These are phyloP conservation scores for Cyamopsis tetragonoloba DNA, from an alignment of 306 rosid species.

Conservation along the genomic window DNA sequence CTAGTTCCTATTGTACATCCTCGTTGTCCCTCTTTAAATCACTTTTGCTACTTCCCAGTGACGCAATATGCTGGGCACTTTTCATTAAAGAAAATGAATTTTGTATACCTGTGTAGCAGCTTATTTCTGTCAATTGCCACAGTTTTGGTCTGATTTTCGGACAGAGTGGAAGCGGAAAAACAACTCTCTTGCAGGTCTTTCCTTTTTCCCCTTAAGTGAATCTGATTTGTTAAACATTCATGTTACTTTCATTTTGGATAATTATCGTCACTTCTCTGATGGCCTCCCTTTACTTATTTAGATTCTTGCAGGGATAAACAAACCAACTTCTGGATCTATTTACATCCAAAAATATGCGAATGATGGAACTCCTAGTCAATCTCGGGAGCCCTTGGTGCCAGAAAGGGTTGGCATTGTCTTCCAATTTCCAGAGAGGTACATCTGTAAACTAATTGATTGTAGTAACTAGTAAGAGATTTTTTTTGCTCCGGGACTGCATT, in stretches of 20 bases:
- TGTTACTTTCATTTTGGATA: neutral
- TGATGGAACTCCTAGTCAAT: slow-evolving; percentile 58
- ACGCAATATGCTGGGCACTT: neutral
- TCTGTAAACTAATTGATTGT: slow-evolving; percentile 5
- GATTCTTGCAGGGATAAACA: slow-evolving; percentile 89
- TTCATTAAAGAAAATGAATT: neutral
- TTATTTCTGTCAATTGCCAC: slow-evolving; percentile 32
- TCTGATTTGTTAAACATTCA: slow-evolving; percentile 5
- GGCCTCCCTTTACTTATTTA: slow-evolving; percentile 22
- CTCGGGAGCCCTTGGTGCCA: slow-evolving; percentile 56
- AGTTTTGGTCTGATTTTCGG: slow-evolving; percentile 91
- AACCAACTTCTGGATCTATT: slow-evolving; percentile 89
- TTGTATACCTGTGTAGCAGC: slow-evolving; percentile 19
- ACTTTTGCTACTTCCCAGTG: neutral
- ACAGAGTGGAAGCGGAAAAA: slow-evolving; percentile 91
- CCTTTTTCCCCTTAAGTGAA: neutral
- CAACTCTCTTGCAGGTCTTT: slow-evolving; percentile 81
- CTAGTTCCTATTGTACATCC: neutral
- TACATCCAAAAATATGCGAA: slow-evolving; percentile 54
- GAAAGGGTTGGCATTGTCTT: slow-evolving; percentile 93
- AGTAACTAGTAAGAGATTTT: neutral
- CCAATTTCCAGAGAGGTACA: slow-evolving; percentile 95
- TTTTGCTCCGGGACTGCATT: neutral
- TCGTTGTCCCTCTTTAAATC: neutral
- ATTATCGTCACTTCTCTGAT: neutral